Percentiles rank a stretch among this genome's conserved stretches.
Evolutionary conservation across 2,329 filamentous ascomycete species (phyloP).

Genomic region (Delphinella strobiligena): DNA sequence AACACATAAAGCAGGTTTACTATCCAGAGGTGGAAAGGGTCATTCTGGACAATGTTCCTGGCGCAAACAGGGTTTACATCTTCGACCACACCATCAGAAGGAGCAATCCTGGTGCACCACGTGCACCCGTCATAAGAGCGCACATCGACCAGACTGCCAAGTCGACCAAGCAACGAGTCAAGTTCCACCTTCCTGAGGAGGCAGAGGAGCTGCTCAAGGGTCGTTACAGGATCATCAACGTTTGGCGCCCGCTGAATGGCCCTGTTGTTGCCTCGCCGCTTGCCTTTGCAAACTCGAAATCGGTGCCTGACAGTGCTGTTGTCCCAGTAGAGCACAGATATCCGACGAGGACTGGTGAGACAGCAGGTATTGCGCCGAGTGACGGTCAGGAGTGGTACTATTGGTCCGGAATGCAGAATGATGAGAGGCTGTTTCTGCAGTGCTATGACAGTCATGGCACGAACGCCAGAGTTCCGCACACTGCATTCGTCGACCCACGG

Average conservation of each 20-base stretch:
- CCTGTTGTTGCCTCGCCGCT: conserved; percentile 46
- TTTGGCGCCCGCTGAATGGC: conserved; percentile 60
- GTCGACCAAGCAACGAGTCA: conserved; percentile 56
- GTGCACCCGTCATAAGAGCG: conserved; percentile 57
- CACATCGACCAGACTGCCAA: conserved; percentile 73
- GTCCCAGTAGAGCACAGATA: conserved; percentile 66
- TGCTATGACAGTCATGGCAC: conserved; percentile 32
- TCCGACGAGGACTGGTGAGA: conserved; percentile 58
- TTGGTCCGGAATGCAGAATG: conserved; percentile 61
- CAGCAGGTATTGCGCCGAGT: conserved; percentile 54
- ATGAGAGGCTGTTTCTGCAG: conserved; percentile 41
- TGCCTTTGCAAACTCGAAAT: conserved; percentile 44
- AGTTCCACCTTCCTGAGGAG: conserved; percentile 53
- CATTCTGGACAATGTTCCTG: conserved; percentile 55
- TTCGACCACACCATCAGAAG: conserved; percentile 88
- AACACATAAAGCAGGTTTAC: conserved; percentile 57
- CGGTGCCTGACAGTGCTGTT: conserved; percentile 50
- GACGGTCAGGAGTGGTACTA: conserved; percentile 63
- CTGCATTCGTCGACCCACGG: conserved; percentile 66
- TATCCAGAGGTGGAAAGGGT: conserved; percentile 74
- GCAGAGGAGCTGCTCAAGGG: conserved; percentile 53
- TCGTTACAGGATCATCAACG: conserved; percentile 74
- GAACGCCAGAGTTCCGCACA: conserved; percentile 46
- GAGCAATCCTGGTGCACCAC: conserved; percentile 42
- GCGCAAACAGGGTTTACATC: conserved; percentile 53